phyloP scores from a whole-genome alignment of 75 land plant species.

The Selaginella tamariscina region DNA sequence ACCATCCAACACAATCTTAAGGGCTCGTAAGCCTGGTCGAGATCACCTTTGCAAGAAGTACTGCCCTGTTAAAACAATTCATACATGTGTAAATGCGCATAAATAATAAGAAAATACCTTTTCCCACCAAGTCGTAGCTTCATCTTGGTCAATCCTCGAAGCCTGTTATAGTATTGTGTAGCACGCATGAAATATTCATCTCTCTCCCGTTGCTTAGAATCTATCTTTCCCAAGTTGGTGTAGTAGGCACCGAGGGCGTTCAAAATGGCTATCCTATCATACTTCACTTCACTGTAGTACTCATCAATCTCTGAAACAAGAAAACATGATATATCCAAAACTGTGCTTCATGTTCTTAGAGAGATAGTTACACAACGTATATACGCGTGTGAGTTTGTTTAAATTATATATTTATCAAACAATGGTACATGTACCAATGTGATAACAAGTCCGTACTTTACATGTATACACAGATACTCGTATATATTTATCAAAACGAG shows the following conservation, averaged over 20 bases:
- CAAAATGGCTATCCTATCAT: constrained; percentile 83
- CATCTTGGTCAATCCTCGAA: constrained; percentile 74
- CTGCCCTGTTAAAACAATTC: too few relatives aligned
- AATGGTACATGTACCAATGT: too few relatives aligned
- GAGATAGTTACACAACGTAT: too few relatives aligned
- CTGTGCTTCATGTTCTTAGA: too few relatives aligned
- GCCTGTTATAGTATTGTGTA: constrained; percentile 78
- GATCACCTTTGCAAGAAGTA: constrained; percentile 75
- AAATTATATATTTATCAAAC: too few relatives aligned
- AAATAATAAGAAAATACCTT: too few relatives aligned
- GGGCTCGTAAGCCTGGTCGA: constrained; percentile 54
- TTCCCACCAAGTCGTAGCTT: constrained; percentile 88
- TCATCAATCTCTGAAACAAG: constrained; percentile 72
- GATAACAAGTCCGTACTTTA: too few relatives aligned
- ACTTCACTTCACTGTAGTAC: constrained; percentile 75
- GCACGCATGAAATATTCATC: constrained; percentile 75
- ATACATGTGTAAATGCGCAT: too few relatives aligned
- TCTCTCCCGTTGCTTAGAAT: constrained; percentile 61
- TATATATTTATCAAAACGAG: too few relatives aligned
- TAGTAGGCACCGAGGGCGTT: constrained; percentile 91
- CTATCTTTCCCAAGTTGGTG: constrained; percentile 69
- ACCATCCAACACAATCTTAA: constrained; percentile 81
- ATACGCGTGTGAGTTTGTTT: too few relatives aligned
- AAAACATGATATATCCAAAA: background rate
- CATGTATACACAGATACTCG: too few relatives aligned